These are phyloP conservation scores for Hypoxylon sp. DNA, from an alignment of 2,329 filamentous ascomycete species.

Conservation along the genomic window DNA sequence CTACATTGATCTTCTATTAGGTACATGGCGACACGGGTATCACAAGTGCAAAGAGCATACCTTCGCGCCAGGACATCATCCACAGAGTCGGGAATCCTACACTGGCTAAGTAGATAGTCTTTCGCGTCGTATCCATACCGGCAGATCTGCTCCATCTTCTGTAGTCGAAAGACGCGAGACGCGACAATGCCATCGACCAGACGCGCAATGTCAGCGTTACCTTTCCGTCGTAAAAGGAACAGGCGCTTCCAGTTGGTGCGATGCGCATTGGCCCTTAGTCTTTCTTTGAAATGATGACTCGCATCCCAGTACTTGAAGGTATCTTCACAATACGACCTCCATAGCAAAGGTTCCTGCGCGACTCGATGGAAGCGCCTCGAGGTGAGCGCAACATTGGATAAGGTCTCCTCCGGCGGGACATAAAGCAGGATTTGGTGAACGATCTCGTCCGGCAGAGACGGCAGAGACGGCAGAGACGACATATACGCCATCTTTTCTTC, in stretches of 20 bases:
- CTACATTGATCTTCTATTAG: conserved; percentile 45
- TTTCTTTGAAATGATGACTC: conserved; percentile 66
- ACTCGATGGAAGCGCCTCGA: conserved; percentile 72
- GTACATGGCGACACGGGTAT: conserved; percentile 2
- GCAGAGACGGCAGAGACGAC: conserved; percentile 64
- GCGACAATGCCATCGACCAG: conserved; percentile 74
- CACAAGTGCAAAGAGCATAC: conserved; percentile 24
- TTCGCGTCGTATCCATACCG: conserved; percentile 86
- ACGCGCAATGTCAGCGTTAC: conserved; percentile 60
- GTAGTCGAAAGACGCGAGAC: conserved; percentile 74
- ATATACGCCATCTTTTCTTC: conserved; percentile 48
- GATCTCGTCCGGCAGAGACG: conserved; percentile 80
- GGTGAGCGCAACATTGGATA: conserved; percentile 59
- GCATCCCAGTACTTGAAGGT: conserved; percentile 80
- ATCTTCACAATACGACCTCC: conserved; percentile 76
- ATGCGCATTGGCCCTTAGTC: conserved; percentile 60
- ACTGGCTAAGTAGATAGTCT: conserved; percentile 78
- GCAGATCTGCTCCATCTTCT: conserved; percentile 75
- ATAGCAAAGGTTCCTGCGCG: conserved; percentile 77
- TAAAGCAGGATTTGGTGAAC: conserved; percentile 79
- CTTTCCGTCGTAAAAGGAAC: conserved; percentile 64
- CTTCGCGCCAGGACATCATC: conserved; percentile 77
- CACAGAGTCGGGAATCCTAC: conserved; percentile 62
- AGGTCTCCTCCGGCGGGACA: conserved; percentile 63
- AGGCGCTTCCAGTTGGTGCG: conserved; percentile 78